Percentiles rank a stretch among this genome's conserved stretches.
phyloP scores from a whole-genome alignment of 441 rosid species.

The Flueggea neowawraea region DNA sequence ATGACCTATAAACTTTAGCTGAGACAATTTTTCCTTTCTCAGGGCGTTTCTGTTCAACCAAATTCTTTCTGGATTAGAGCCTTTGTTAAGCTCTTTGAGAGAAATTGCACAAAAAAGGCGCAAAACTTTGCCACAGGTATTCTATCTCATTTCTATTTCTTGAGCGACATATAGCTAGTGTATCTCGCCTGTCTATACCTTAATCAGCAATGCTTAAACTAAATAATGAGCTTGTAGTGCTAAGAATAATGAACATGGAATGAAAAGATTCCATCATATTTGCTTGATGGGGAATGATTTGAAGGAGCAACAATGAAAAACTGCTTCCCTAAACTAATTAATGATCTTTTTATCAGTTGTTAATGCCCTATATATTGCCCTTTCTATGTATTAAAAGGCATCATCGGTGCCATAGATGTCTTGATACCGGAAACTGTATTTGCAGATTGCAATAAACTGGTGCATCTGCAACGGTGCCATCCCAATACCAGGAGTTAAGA shows the following conservation, averaged over 20 bases:
- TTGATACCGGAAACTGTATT: neutral
- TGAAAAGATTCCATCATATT: no score
- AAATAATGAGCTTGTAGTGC: no score
- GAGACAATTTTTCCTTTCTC: conserved; percentile 5
- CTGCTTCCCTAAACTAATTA: no score
- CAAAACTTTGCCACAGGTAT: conserved; percentile 72
- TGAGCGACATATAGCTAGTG: neutral
- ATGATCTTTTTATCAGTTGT: no score
- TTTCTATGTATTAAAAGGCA: no score
- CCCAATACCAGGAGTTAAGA: conserved; percentile 89
- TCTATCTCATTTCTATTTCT: neutral
- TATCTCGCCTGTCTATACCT: no score
- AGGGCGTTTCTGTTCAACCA: conserved; percentile 74
- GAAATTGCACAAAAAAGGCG: conserved; percentile 56
- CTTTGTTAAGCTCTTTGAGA: conserved; percentile 44
- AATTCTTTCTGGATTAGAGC: conserved; percentile 82
- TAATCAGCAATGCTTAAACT: neutral
- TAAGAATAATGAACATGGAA: no score
- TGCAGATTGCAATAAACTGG: conserved; percentile 90
- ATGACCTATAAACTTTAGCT: no score
- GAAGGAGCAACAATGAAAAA: no score
- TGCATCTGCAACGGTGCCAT: conserved; percentile 87
- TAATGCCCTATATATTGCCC: no score
- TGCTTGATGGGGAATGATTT: no score
- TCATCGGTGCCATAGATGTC: no score